Conservation (phyloP, 2,329 filamentous ascomycete genomes). For the Xylaria sp. region DNA sequence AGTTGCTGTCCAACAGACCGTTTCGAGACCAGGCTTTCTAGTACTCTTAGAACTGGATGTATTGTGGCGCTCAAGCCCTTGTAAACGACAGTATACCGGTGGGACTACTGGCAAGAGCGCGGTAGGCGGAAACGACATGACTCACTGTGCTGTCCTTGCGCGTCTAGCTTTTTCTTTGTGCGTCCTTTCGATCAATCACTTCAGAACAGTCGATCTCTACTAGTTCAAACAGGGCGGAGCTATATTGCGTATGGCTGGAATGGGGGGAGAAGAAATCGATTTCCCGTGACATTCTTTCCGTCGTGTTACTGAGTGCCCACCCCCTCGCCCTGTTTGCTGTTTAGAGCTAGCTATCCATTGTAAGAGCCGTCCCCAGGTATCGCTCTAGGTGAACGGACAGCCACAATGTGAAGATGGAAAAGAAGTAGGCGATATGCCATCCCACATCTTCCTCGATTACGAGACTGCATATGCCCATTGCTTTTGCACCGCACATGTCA, state of each 20-base stretch:
- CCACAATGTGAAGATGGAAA: background rate
- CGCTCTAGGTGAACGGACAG: background rate
- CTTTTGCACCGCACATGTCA: conserved; percentile 5
- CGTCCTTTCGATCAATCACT: conserved; percentile 31
- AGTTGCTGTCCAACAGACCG: conserved; percentile 2
- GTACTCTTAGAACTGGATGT: background rate
- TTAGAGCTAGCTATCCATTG: background rate
- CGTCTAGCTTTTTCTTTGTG: conserved; percentile 12
- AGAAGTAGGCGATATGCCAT: background rate
- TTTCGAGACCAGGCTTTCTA: background rate
- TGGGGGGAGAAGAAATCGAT: conserved; percentile 31
- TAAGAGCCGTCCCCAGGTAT: background rate
- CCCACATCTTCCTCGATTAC: background rate
- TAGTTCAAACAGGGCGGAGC: conserved; percentile 34
- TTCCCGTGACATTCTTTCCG: conserved; percentile 38
- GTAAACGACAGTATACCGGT: background rate
- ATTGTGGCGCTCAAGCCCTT: conserved; percentile 8
- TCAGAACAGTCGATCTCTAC: conserved; percentile 24
- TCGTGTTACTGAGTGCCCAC: conserved; percentile 25
- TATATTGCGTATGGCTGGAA: conserved; percentile 39
- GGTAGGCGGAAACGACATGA: background rate
- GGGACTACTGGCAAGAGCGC: background rate
- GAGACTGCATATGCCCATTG: background rate
- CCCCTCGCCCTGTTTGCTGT: conserved; percentile 18
- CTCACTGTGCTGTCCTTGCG: background rate